Evolutionary conservation across 176 grass and related monocot species (phyloP), one percentile per base, ranked within the genome.

Genomic region (Hyparrhenia diplandra): DNA sequence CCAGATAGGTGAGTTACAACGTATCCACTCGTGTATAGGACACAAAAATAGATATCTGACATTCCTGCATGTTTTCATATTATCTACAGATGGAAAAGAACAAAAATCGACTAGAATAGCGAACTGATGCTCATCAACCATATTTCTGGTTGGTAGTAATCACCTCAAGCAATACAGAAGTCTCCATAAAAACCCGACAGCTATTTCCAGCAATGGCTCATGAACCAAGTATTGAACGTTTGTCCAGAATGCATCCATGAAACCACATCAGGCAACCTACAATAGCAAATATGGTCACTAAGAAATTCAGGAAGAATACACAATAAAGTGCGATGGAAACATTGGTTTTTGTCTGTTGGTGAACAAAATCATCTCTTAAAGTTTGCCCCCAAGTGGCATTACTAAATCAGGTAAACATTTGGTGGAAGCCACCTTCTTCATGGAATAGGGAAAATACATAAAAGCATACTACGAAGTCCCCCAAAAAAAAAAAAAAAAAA

Each of bases 141-240:
- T 31, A 66, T 80, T 71, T 83, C 52, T 83, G 83, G 60, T 81
- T 40, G 68, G 69, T 67, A 86, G 67, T 78, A 78, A 73, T 86
- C 78, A 89, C 83, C 88, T 82, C 73, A 71, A 58, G 36, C 59
- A 84, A 80, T 80, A 84, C 21, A 76, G 31, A 75, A 24, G 52
- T 52, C 47, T 58, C 14, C 74, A 51, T 74, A 79, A 63, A 79
- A 80, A 47, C 47, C 34, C 47, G 5, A 82, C 27, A 78, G 47
- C 55, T 72, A 75, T 75, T 82, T 76, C 64, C 55, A 79, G 58
- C 20, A 78, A 79, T 58, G 13, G 55, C 65, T 43, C 18, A 76
- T 71, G 72, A 57, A 71, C 52, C 66, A 71, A 57, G 37, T 14
- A 69, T 24, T 63, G 18, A 36, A 27, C n/a, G 41, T 80, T 76